Base-by-base conservation (phyloP, 2,329 filamentous ascomycete species). In the Fusarium marasasianum region DNA sequence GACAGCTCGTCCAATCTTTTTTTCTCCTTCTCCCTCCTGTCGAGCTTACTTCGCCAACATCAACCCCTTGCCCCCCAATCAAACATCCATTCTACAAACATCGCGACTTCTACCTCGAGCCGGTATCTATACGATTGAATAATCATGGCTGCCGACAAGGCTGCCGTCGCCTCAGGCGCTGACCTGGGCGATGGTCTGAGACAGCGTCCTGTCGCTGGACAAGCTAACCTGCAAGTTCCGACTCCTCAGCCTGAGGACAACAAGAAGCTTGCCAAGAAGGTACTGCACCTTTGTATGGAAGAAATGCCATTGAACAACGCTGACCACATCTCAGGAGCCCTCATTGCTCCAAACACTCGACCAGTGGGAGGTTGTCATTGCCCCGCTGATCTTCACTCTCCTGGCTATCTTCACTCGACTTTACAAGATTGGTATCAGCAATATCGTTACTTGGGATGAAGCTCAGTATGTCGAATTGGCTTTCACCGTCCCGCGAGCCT, bases 381-480 rank as follows among this genome's bases (percentile, higher is more conserved):
- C 89, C 72, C 88, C 91, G 62, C 80, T 92, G 78, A 79, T 92
- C 80, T 90, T 92, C 83, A 89, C 89, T 67, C 79, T 86, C 74
- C 81, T 91, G 61, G 89, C 91, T 65, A 86, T 92, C 83, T 91
- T 92, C 81, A 93, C 91, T 44, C 87, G 91, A 73, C 81, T 93
- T 73, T 93, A 88, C 83, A 92, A 91, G 85, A 93, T 93, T 80
- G 91, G 91, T 65, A 83, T 92, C 62, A 91, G 90, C 75, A 84
- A 90, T 76, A 91, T 92, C 76, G 90, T 92, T 55, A 92, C 90
- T 55, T 91, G 90, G 90, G 90, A 91, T 81, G 89, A 91, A 82
- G 90, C 90, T 78, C 90, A 91, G 89, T 90, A 84, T 78, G 89
- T 85, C 50, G 35, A 55, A 55, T 60, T 56, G 24, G 47, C 60